These are phyloP conservation scores for Beauveria caledonica DNA, from an alignment of 2,329 filamentous ascomycete genomes.

Conservation along the genomic window DNA sequence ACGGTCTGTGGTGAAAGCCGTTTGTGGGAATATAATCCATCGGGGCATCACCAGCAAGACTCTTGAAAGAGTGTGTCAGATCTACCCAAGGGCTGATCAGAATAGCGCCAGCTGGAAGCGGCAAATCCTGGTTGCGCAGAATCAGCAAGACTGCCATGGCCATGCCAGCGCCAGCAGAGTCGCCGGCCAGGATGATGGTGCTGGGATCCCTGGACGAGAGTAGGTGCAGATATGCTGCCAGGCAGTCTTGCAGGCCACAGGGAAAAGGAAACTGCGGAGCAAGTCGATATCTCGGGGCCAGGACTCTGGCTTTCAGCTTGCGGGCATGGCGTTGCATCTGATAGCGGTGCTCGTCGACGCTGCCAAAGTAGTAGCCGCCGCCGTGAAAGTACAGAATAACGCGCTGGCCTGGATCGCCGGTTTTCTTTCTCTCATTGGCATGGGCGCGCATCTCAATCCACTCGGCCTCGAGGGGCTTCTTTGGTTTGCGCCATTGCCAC, in stretches of 20 bases:
- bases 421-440: conserved; percentile 55
- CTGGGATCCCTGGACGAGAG: conserved; percentile 67
- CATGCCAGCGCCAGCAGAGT: conserved; percentile 92
- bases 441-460: conserved; percentile 95
- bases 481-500: conserved; percentile 79
- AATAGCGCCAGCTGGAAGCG: conserved; percentile 81
- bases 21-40: conserved; percentile 82
- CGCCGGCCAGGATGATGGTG: conserved; percentile 81
- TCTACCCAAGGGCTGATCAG: conserved; percentile 95
- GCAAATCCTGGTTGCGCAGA: conserved; percentile 72
- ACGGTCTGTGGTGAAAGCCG: conserved; percentile 88
- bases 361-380: conserved; percentile 92
- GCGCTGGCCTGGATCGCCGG: conserved; percentile 52
- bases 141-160: conserved; percentile 70
- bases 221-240: conserved; percentile 81
- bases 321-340: conserved; percentile 93
- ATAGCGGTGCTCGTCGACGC: conserved; percentile 94
- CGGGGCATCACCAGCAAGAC: conserved; percentile 62
- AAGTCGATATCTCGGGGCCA: conserved; percentile 80
- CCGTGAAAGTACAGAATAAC: conserved; percentile 94
- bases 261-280: conserved; percentile 94
- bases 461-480: conserved; percentile 64
- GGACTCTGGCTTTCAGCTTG: conserved; percentile 82
- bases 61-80: conserved; percentile 90
- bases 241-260: conserved; percentile 80